These are phyloP conservation scores for Auriscalpium microsporum DNA, from an alignment of 768 basidiomycete species.

Conservation along the genomic window DNA sequence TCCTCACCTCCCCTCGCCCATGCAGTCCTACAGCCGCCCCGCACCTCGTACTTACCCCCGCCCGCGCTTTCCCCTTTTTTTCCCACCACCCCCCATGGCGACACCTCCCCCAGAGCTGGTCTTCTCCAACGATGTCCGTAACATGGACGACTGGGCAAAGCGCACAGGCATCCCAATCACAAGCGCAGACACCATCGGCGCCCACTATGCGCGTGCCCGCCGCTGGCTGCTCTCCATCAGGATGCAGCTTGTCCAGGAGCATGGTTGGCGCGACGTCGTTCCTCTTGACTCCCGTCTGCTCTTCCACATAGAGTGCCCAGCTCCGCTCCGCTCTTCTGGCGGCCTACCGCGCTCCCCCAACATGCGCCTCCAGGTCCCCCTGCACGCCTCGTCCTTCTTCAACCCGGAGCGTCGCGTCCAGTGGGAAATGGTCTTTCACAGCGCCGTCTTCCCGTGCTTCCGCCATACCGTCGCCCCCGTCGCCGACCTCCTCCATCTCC, in stretches of 20 bases:
- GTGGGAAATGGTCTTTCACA: constrained; percentile 84
- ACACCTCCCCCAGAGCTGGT: constrained; percentile 46
- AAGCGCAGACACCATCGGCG: constrained; percentile 73
- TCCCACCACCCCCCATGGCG: constrained; percentile 17
- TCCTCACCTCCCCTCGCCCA: constrained; percentile 4
- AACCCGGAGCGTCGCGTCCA: constrained; percentile 76
- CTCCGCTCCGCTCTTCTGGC: constrained; percentile 68
- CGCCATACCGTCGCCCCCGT: constrained; percentile 30
- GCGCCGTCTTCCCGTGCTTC: constrained; percentile 29
- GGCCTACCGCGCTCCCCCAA: constrained; percentile 73
- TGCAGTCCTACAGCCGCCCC: constrained; percentile 3
- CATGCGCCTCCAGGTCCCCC: constrained; percentile 63
- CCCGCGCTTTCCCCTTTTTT: constrained; percentile 12
- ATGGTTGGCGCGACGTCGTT: constrained; percentile 60
- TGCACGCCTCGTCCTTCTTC: constrained; percentile 79
- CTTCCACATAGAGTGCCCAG: constrained; percentile 69
- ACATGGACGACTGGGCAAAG: constrained; percentile 78
- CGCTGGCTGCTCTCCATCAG: constrained; percentile 64
- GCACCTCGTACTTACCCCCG: constrained; percentile 18
- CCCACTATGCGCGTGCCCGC: constrained; percentile 74
- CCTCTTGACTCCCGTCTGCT: constrained; percentile 63
- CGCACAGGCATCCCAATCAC: constrained; percentile 76
- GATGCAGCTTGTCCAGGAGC: constrained; percentile 51
- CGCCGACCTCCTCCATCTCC: constrained; percentile 30
- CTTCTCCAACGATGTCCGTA: constrained; percentile 71